phyloP scores from a whole-genome alignment of 352 stramenopile genomes.

The Pythium aristosporum region DNA sequence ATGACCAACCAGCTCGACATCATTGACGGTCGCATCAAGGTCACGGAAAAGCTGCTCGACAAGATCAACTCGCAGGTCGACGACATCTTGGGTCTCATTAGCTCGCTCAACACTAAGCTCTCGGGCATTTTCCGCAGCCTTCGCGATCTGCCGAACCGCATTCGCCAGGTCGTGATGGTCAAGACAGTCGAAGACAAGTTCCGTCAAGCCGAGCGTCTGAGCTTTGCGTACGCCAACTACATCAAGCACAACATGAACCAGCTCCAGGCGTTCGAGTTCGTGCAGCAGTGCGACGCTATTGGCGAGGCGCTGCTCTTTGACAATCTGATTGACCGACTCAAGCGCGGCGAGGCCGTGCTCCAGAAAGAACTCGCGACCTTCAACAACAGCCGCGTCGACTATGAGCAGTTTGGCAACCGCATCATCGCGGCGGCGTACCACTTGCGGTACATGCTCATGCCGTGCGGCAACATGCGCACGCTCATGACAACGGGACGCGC shows the following conservation, averaged over 20 bases:
- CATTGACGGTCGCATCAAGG: constrained; percentile 14
- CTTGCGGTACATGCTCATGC: constrained; percentile 14
- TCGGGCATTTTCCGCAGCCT: constrained; percentile 7
- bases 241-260: constrained; percentile 24
- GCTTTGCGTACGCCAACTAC: constrained; percentile 22
- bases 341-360: constrained; percentile 7
- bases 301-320: constrained; percentile 10
- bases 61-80: constrained; percentile 8
- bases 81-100: constrained; percentile 6
- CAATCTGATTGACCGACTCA: constrained; percentile 7
- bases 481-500: not conserved
- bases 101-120: not conserved
- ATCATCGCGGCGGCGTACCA: constrained; percentile 9
- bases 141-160: constrained; percentile 6
- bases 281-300: constrained; percentile 10
- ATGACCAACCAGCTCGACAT: constrained; percentile 16
- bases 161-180: constrained; percentile 17
- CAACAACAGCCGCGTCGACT: constrained; percentile 15
- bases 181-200: constrained; percentile 13
- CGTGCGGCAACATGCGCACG: constrained; percentile 13
- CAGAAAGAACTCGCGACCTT: constrained; percentile 9
- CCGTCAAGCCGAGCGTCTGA: constrained; percentile 9
- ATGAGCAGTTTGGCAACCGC: constrained; percentile 13
- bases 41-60: not conserved
- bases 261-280: constrained; percentile 19